Percentiles rank a stretch among this genome's conserved stretches.
These are phyloP conservation scores for Lachnellula arida DNA, from an alignment of 2,329 filamentous ascomycete genomes.

Conservation along the genomic window DNA sequence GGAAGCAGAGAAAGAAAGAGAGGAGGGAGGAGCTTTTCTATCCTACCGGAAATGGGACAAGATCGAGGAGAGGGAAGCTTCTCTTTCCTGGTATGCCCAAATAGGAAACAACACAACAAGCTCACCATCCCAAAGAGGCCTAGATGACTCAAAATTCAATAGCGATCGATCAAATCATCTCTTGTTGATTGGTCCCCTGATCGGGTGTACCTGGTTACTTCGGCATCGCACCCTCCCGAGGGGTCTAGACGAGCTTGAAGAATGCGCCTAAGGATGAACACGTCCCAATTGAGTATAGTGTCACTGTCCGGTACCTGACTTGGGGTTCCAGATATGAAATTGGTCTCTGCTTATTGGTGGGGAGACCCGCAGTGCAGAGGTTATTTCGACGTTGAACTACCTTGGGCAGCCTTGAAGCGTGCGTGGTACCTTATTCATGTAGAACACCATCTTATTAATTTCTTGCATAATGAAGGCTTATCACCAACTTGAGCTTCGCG, in stretches of 20 bases:
- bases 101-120: not conserved
- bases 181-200: conserved; percentile 2
- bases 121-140: not conserved
- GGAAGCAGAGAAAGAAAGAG: not conserved
- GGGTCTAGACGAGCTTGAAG: not conserved
- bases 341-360: not conserved
- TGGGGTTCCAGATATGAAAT: not conserved
- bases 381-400: not conserved
- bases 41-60: too few relatives aligned
- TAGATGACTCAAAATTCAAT: not conserved
- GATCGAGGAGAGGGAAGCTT: not conserved
- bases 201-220: not conserved
- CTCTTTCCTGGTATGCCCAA: not conserved
- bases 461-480: too few relatives aligned
- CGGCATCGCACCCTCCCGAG: not conserved
- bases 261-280: not conserved
- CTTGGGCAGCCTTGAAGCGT: not conserved
- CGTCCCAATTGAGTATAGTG: too few relatives aligned
- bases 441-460: not conserved
- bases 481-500: too few relatives aligned
- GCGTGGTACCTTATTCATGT: not conserved
- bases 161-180: conserved; percentile 3
- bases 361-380: not conserved
- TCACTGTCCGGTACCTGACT: not conserved
- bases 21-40: conserved; percentile 7